Conservation (phyloP, 2,329 filamentous ascomycete species). For the Botrytis medusae region DNA sequence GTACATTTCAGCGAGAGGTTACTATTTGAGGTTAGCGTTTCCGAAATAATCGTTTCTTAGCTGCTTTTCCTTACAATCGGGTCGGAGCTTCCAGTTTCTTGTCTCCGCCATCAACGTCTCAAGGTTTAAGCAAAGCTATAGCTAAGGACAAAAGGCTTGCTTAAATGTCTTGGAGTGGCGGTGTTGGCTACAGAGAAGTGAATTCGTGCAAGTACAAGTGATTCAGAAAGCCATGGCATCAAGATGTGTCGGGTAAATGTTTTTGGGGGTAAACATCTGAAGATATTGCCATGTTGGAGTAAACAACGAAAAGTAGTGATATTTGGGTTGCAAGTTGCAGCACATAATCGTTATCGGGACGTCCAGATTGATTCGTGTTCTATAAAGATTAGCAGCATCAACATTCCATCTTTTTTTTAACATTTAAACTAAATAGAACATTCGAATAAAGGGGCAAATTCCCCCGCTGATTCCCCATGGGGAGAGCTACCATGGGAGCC, state of each 20-base stretch:
- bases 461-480: slow-evolving; percentile 14
- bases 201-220: neutral
- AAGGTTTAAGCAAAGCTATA: neutral
- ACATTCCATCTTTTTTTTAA: neutral
- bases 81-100: neutral
- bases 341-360: neutral
- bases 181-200: neutral
- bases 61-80: neutral
- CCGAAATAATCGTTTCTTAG: neutral
- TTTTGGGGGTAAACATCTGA: neutral
- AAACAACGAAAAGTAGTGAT: neutral
- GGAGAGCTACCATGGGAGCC: slow-evolving; percentile 2
- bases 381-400: neutral
- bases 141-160: neutral
- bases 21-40: neutral
- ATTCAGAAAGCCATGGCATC: neutral
- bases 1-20: neutral
- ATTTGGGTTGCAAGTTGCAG: neutral
- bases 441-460: neutral
- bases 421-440: neutral
- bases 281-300: neutral
- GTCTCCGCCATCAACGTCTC: neutral
- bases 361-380: neutral
- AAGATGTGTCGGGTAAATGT: neutral
- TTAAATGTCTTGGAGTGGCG: neutral